Conservation (phyloP, 2,329 filamentous ascomycete species). For the Sphaerulina vaccinii region DNA sequence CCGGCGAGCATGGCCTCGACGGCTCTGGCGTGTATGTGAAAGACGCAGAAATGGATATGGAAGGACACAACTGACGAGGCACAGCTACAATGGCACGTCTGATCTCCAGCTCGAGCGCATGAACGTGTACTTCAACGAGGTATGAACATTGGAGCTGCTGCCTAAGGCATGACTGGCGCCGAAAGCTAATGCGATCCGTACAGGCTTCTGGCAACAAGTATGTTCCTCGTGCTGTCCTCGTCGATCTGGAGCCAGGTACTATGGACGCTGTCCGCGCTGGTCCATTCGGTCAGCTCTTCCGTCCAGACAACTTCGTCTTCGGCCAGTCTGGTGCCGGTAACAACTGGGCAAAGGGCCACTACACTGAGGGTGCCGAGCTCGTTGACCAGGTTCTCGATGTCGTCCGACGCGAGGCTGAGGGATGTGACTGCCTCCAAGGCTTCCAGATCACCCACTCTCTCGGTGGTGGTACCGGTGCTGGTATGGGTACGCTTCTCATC, state of each 20-base stretch:
- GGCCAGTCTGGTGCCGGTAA: constrained; percentile 99
- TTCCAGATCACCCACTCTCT: constrained; percentile 99
- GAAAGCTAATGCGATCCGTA: constrained; percentile 33
- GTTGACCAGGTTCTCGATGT: constrained; percentile 98
- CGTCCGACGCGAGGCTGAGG: constrained; percentile 96
- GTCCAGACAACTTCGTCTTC: constrained; percentile 99
- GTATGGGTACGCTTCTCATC: constrained; percentile 99
- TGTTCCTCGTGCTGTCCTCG: constrained; percentile 97
- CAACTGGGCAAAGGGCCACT: constrained; percentile 99
- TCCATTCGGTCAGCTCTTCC: constrained; percentile 98
- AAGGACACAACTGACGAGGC: constrained; percentile 29
- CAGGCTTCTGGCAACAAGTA: constrained; percentile 98
- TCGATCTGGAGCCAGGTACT: constrained; percentile 98
- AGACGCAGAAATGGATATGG: neutral
- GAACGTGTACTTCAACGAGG: constrained; percentile 99
- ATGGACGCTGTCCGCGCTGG: constrained; percentile 99
- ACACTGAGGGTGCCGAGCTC: constrained; percentile 98
- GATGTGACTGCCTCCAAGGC: constrained; percentile 98
- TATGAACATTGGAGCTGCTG: constrained; percentile 41
- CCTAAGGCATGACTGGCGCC: constrained; percentile 8
- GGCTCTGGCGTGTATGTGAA: constrained; percentile 84
- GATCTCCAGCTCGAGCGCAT: constrained; percentile 99
- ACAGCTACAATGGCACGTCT: constrained; percentile 92
- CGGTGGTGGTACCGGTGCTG: constrained; percentile 99
- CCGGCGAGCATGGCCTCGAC: constrained; percentile 85